A percentile compares a stretch with the other conserved stretches of the same genome.
phyloP scores from a whole-genome alignment of 2,329 filamentous ascomycete species.

The Esteya vermicola region DNA sequence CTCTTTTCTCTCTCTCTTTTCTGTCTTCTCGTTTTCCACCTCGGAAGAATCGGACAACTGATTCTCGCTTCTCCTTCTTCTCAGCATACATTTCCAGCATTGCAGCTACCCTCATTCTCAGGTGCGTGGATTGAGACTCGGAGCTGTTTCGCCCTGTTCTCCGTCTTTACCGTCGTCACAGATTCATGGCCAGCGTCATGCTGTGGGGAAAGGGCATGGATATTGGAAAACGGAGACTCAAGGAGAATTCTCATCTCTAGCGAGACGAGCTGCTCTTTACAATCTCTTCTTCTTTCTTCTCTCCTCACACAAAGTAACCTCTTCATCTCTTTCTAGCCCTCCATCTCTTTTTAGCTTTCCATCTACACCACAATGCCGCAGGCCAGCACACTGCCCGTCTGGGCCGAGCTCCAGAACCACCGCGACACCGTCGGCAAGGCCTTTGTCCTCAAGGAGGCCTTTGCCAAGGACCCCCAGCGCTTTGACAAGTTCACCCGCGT shows the following conservation, averaged over 20 bases:
- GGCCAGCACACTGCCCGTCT: constrained; percentile 72
- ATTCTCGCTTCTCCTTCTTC: not conserved
- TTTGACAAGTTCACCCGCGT: constrained; percentile 83
- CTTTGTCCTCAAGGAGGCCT: constrained; percentile 87
- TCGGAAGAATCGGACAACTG: not conserved
- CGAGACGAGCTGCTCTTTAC: no score
- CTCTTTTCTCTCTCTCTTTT: no score
- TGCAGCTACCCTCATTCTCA: not conserved
- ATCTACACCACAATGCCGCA: constrained; percentile 50
- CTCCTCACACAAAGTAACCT: no score
- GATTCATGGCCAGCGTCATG: not conserved
- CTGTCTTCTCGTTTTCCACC: no score
- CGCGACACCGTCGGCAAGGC: constrained; percentile 74
- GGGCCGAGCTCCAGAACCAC: constrained; percentile 83
- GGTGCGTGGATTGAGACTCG: constrained; percentile 4
- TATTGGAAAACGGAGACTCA: not conserved
- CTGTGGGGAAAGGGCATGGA: not conserved
- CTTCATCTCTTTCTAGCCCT: not conserved
- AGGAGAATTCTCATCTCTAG: not conserved
- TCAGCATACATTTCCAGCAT: not conserved
- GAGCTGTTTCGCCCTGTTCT: constrained; percentile 5
- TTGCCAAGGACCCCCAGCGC: constrained; percentile 72
- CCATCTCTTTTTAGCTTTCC: not conserved
- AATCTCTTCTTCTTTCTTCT: not conserved
- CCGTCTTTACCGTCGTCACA: not conserved